Base-by-base conservation (phyloP, 208 protist species). In the Wallacemonas sp. region DNA sequence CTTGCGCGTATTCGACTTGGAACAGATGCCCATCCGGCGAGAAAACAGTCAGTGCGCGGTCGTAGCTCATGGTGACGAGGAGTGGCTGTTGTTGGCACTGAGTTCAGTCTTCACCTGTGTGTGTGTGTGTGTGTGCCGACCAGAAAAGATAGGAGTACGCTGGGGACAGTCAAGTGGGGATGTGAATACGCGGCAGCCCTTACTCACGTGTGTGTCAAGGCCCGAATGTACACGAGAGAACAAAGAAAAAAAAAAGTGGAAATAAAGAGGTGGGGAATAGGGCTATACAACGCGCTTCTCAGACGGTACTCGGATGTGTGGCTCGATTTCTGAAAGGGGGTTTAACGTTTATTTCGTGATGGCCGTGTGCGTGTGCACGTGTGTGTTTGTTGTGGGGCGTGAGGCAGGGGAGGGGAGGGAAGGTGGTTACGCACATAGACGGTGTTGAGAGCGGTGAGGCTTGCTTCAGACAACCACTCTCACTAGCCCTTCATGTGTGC, bases 1-100 rank as follows among this genome's bases (percentile, higher is more conserved):
- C 98, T 65, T 99, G 84, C 26, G 99, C 99, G 77, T 99, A 99
- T 82, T 99, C 98, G 12, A 99, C 99, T 86, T 99, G 99, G 76
- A 99, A 99, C 10, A 99, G 87, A 68, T 99, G 98, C 22, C 99
- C 99, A 93, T 99, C 98, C n/a, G 99, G 99, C 29, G 98, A 99
- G 80, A 99, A 99, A 41, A 99, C 98, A 54, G 98, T 99, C 63
- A 99, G 98, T 26, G 99, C 98, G 62, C 99, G 92, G 81, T 99
- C 98, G 93, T 99, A 99, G 66, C 91, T 96, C 83, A 95, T 95
- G 21, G 1, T 1, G 36, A 54, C 10, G 24, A 12, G 22, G 45
- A 27, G 26, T 54, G 58, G 63, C 9, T 68, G 48, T 77, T 32
- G 27, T 59, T 68, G 36, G 15, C 41, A 8, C 38, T 53, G 10